A percentile compares a stretch with the other conserved stretches of the same genome.
Conservation (phyloP, 108 stramenopile species). For the Skeletonema potamos region DNA sequence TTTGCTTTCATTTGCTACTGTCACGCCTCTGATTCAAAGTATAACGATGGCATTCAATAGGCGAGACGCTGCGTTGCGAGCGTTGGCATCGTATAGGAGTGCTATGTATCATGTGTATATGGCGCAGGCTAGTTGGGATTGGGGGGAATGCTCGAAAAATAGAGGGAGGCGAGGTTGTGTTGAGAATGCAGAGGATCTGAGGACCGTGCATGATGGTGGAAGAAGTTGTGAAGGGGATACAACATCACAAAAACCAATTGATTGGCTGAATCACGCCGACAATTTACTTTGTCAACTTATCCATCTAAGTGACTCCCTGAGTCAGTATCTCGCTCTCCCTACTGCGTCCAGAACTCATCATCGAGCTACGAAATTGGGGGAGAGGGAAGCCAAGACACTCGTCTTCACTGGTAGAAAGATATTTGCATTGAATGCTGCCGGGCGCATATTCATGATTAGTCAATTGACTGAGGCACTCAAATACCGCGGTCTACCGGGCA, state of each 20-base stretch:
- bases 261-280: conserved; percentile 59
- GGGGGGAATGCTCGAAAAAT: conserved; percentile 32
- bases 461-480: conserved; percentile 48
- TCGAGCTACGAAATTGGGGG: conserved; percentile 40
- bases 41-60: conserved; percentile 53
- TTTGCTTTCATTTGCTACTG: conserved; percentile 53
- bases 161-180: conserved; percentile 45
- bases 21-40: conserved; percentile 48
- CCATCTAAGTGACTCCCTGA: conserved; percentile 54
- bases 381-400: conserved; percentile 47
- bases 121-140: conserved; percentile 61
- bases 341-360: conserved; percentile 51
- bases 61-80: conserved; percentile 49
- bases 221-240: background rate
- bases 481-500: conserved; percentile 42
- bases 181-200: conserved; percentile 18
- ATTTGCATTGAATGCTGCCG: conserved; percentile 44
- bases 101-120: conserved; percentile 46
- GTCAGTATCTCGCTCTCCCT: conserved; percentile 58
- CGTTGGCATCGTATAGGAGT: conserved; percentile 43
- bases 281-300: conserved; percentile 48
- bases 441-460: conserved; percentile 43
- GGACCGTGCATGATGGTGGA: background rate
- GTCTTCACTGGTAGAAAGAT: conserved; percentile 17
- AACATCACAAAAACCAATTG: conserved; percentile 8